Base-by-base conservation (phyloP, 768 basidiomycete genomes). In the Lactarius sanguifluus region DNA sequence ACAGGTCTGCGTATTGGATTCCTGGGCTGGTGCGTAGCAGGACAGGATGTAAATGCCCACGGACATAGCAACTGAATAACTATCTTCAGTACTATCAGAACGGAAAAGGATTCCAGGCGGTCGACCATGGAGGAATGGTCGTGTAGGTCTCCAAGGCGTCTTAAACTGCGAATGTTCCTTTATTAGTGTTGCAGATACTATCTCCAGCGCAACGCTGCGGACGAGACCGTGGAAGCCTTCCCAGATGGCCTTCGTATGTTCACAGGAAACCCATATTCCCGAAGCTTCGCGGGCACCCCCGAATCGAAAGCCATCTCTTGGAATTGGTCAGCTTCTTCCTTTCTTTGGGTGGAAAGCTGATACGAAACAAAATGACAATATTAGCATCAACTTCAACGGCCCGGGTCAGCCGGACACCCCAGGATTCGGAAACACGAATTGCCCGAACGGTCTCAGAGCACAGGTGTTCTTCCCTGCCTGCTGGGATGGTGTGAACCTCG, bases 401-500 rank as follows among this genome's bases (percentile, higher is more conserved):
- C 60, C 60, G 40, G 16, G 15, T 36, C 6, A 10, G 38, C 47
- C 28, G 28, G 28, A 61, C 30, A 50, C 60, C 9, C 61, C 67
- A 36, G 61, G 71, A 61, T 63, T 72, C 62, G 64, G 65, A 61
- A 60, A 59, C 28, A 72, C 72, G 60, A 64, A 56, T 43, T 76
- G 76, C 58, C 65, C 70, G 20, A 68, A 72, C 56, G 75, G 75
- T 8, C 65, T 75, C 50, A 72, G 74, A 30, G 70, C 68, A 12
- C 75, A 75, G 61, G 50, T 77, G 5, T 73, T 75, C 63, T 74
- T 78, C 72, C 75, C 74, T 20, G 70, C 69, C 34, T 78, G 76
- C 75, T 79, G 78, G 79, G 75, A 80, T 64, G 79, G 79, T 57
- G 66, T 72, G 61, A 75, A 79, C 71, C 68, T 78, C 38, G 76